phyloP scores from a whole-genome alignment of 257 asterid genomes.

The Gynochthodes officinalis region DNA sequence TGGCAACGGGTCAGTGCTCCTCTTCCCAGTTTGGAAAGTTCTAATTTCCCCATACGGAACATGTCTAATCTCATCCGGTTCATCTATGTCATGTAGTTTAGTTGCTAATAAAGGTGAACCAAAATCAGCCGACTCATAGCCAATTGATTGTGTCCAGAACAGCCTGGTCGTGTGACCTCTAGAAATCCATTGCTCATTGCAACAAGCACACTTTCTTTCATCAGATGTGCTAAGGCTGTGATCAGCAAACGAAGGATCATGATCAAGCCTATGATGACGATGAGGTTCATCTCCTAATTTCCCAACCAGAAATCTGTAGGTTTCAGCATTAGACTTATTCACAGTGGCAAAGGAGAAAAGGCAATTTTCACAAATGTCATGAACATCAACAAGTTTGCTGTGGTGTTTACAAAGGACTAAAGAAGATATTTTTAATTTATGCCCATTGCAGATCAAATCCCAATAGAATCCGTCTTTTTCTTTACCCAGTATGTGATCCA shows the following conservation, averaged over 20 bases:
- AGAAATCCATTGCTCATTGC: constrained; percentile 43
- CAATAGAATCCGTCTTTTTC: constrained; percentile 48
- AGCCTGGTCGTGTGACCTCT: constrained; percentile 25
- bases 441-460: constrained; percentile 63
- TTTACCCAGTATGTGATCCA: constrained; percentile 68
- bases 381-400: constrained; percentile 55
- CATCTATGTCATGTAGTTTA: constrained; percentile 21
- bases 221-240: constrained; percentile 14
- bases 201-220: constrained; percentile 44
- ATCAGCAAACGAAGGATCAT: constrained; percentile 24
- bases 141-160: constrained; percentile 24
- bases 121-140: constrained; percentile 25
- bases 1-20: constrained; percentile 22
- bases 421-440: constrained; percentile 59
- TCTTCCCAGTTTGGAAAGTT: neutral
- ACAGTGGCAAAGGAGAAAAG: constrained; percentile 46
- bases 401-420: constrained; percentile 51
- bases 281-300: constrained; percentile 39
- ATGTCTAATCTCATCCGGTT: constrained; percentile 24
- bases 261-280: constrained; percentile 24
- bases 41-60: constrained; percentile 16
- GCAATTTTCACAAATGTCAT: constrained; percentile 53
- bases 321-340: constrained; percentile 50
- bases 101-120: constrained; percentile 24
- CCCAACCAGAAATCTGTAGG: constrained; percentile 41